Conservation (phyloP, 2,329 filamentous ascomycete genomes). For the Fusarium proliferatum region DNA sequence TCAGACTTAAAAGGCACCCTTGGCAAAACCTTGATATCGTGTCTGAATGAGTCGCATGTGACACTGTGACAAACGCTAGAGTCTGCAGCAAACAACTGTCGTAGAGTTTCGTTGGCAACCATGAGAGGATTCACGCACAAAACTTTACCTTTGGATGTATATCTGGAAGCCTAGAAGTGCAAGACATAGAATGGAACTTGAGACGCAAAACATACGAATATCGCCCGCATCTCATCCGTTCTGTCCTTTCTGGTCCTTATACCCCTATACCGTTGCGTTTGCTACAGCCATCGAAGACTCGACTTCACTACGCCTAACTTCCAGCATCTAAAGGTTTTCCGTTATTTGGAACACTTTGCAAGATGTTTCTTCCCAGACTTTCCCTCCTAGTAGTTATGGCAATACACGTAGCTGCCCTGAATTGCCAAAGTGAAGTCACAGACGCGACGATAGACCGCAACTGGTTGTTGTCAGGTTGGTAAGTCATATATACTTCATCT, state of each 20-base stretch:
- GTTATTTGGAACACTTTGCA: background rate
- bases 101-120: background rate
- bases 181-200: background rate
- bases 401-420: background rate
- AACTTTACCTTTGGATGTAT: background rate
- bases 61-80: conserved; percentile 13
- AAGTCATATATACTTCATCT: background rate
- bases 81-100: conserved; percentile 10
- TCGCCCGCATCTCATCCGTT: background rate
- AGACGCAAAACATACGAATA: background rate
- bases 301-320: background rate
- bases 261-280: background rate
- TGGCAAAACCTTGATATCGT: background rate
- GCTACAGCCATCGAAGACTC: background rate
- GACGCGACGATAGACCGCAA: background rate
- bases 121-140: background rate
- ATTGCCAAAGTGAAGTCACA: background rate
- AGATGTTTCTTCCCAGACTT: background rate
- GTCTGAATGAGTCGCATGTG: background rate
- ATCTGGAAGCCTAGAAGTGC: background rate
- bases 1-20: background rate
- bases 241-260: background rate
- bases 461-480: background rate
- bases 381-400: background rate
- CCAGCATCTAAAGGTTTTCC: background rate